These are phyloP conservation scores for Termitomyces sp. DNA, from an alignment of 768 basidiomycete species.

Conservation along the genomic window DNA sequence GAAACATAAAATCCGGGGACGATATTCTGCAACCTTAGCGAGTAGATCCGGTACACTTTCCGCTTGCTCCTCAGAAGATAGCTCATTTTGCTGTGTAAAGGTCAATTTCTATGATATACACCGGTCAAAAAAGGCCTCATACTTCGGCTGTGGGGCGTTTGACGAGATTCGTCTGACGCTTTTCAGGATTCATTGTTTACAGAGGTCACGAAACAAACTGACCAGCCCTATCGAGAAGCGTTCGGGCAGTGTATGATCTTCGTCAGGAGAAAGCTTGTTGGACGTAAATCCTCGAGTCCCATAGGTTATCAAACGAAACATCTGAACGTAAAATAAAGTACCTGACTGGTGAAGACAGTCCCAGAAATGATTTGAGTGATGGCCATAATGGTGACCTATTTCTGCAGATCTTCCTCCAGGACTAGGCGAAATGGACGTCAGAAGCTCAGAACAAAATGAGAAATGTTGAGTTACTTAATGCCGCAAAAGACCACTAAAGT, in stretches of 20 bases:
- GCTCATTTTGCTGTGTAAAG: slow-evolving; percentile 45
- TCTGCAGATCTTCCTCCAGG: slow-evolving; percentile 67
- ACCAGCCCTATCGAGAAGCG: slow-evolving; percentile 66
- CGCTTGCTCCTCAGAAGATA: slow-evolving; percentile 48
- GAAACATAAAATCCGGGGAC: slow-evolving; percentile 72
- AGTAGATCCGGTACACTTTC: slow-evolving; percentile 56
- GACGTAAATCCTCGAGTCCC: slow-evolving; percentile 51
- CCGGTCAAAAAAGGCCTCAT: not conserved
- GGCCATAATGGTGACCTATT: slow-evolving; percentile 75
- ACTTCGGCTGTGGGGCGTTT: slow-evolving; percentile 59
- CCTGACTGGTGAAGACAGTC: slow-evolving; percentile 65
- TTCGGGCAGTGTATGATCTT: slow-evolving; percentile 60
- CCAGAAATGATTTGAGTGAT: slow-evolving; percentile 85
- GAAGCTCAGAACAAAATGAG: slow-evolving; percentile 9
- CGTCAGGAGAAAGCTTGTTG: slow-evolving; percentile 44
- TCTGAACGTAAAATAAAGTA: slow-evolving; percentile 12
- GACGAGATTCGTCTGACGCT: slow-evolving; percentile 68
- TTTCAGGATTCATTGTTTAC: not conserved
- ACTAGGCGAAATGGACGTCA: slow-evolving; percentile 27
- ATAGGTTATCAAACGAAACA: not conserved
- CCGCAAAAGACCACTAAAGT: slow-evolving; percentile 78
- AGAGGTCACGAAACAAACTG: slow-evolving; percentile 18
- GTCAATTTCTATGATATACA: not conserved
- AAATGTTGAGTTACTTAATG: slow-evolving; percentile 56
- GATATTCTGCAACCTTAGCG: slow-evolving; percentile 49